Percentiles rank a stretch among this genome's conserved stretches.
Conservation (phyloP, 169 alveolate genomes). For the Pseudocohnilembus persalinus region DNA sequence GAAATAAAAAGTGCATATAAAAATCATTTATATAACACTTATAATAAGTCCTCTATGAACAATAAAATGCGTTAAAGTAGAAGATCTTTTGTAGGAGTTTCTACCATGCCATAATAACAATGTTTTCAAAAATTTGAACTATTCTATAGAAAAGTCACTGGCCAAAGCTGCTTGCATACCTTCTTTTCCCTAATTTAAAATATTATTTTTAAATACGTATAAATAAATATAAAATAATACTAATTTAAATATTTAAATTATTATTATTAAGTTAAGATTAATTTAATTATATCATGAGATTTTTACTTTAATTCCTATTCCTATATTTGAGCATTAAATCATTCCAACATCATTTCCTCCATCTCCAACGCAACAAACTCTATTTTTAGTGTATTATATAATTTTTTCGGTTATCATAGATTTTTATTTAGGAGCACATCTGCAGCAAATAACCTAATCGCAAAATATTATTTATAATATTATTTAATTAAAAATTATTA, state of each 20-base stretch:
- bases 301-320: slow-evolving; percentile 57
- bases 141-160: slow-evolving; percentile 59
- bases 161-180: slow-evolving; percentile 67
- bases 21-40: slow-evolving; percentile 63
- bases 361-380: slow-evolving; percentile 60
- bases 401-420: slow-evolving; percentile 51
- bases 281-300: no score
- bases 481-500: no score
- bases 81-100: slow-evolving; percentile 61
- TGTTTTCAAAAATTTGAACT: slow-evolving; percentile 44
- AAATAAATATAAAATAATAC: no score
- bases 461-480: no score
- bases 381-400: slow-evolving; percentile 51
- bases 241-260: no score
- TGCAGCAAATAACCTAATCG: slow-evolving; percentile 41
- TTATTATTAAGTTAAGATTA: not conserved
- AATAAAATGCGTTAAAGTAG: slow-evolving; percentile 63
- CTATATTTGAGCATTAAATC: slow-evolving; percentile 68
- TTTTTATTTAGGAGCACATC: slow-evolving; percentile 69
- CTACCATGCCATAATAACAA: slow-evolving; percentile 83
- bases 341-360: slow-evolving; percentile 74
- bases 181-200: slow-evolving; percentile 51
- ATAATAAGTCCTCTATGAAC: slow-evolving; percentile 77
- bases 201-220: no score
- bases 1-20: slow-evolving; percentile 67